Conservation (phyloP, 352 stramenopile species). For the Pythium vanterpoolii region DNA sequence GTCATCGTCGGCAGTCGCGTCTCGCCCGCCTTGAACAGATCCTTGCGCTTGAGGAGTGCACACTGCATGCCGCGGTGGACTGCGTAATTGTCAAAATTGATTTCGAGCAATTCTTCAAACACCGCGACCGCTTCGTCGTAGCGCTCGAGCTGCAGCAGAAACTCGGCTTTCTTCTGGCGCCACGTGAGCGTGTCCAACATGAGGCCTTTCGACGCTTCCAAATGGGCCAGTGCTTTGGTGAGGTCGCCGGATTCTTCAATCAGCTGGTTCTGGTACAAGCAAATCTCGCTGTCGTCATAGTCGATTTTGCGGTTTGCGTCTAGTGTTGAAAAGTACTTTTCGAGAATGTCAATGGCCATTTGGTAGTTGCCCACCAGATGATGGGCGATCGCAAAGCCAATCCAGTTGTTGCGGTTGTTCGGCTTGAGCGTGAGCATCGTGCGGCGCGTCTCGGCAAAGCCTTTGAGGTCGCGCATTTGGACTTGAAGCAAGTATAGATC, state of each 20-base stretch:
- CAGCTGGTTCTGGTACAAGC: slow-evolving; percentile 95
- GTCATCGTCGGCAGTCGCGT: slow-evolving; percentile 37
- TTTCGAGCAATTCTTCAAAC: slow-evolving; percentile 73
- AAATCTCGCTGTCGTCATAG: slow-evolving; percentile 97
- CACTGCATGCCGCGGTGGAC: slow-evolving; percentile 87
- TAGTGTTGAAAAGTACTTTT: slow-evolving; percentile 94
- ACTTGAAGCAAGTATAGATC: slow-evolving; percentile 97
- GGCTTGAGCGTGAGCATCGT: slow-evolving; percentile 93
- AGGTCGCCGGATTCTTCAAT: slow-evolving; percentile 89
- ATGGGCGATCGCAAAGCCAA: slow-evolving; percentile 95
- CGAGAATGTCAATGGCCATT: slow-evolving; percentile 94
- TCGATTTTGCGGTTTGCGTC: slow-evolving; percentile 45
- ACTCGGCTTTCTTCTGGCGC: slow-evolving; percentile 76
- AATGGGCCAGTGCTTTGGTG: slow-evolving; percentile 77
- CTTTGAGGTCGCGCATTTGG: slow-evolving; percentile 86
- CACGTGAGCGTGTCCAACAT: slow-evolving; percentile 75
- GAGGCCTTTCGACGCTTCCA: slow-evolving; percentile 74
- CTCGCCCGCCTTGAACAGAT: slow-evolving; percentile 49
- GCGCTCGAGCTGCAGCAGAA: slow-evolving; percentile 55
- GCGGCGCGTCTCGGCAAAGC: slow-evolving; percentile 93
- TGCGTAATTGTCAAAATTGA: slow-evolving; percentile 91
- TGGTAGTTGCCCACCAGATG: slow-evolving; percentile 92
- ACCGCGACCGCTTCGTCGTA: slow-evolving; percentile 63
- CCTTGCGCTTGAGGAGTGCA: slow-evolving; percentile 55
- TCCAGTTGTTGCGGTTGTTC: slow-evolving; percentile 96